Evolutionary conservation across 768 basidiomycete genomes (phyloP), one percentile per base, ranked within the genome.

Genomic region (Lactarius hatsudake): DNA sequence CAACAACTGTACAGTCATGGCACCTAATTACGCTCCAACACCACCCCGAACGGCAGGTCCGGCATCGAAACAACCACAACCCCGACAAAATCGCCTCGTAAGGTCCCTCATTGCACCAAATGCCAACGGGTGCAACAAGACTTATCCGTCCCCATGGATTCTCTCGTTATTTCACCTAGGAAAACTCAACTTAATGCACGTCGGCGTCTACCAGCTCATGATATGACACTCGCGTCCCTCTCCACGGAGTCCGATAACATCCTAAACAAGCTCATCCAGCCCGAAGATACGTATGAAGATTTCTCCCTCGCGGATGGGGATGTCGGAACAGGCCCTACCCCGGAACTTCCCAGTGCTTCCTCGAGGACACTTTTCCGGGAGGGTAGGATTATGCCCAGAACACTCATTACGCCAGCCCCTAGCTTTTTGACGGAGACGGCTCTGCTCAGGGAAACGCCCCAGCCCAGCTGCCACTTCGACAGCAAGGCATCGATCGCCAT

Each of bases 41-140:
- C 58, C 7, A 59, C 64, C 20, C 38, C 20, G 32, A 55, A 36
- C 63, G 66, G 71, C 61, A 26, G 63, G 58, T 42, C 57, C 61
- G 42, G 42, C 32, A 36, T 53, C 13, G 54, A 65, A 26, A 68
- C 57, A 40, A 17, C 38, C 38, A 40, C 38, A 20, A 74, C 78
- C n/a, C 75, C 78, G 3, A 73, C 73, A 43, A 75, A 77, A 20
- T 77, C 83, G 13, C 78, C 84, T 6, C 84, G 85, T 53, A 86
- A 86, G 61, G 72, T 73, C 2, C 87, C 82, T 42, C 80, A 77
- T 57, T 88, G 87, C 75, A 80, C 76, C 54, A 83, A 83, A 72
- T 88, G 87, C 73, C 78, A 81, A 66, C 82, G 82, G 28, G 45
- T 8, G 36, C 63, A 48, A 28, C 45, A 56, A 17, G 69, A 68